Evolutionary conservation across 352 stramenopile genomes (phyloP), one percentile per base, ranked within the genome.

Genomic region (Phytophthora megakarya): DNA sequence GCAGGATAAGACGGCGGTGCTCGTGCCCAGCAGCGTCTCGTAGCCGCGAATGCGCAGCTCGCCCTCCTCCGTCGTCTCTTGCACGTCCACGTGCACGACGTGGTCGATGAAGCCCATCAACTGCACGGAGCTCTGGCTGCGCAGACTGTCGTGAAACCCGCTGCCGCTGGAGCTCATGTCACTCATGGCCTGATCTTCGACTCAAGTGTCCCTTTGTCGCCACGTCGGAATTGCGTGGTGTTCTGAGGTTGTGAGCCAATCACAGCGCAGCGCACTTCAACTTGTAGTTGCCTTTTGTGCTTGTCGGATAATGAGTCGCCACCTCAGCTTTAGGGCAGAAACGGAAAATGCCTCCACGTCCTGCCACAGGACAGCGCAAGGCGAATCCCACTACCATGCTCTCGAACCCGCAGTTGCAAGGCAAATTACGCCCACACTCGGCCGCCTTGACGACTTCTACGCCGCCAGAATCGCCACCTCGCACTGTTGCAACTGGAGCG

Each of bases 121-220:
- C 60, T 94, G 84, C 65, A 96, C 82, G 1, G 85, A 92, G 73
- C 81, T 92, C 60, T 90, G 86, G 45, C 84, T 93, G 54, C 85
- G 85, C 48, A 79, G 62, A 22, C 40, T 67, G 40, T 65, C 58
- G 33, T 54, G 32, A 33, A 78, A 68, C 23, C 45, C 52, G 2
- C 30, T 47, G 50, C 18, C 22, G 4, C 23, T 39, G 42, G 6
- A 21, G 50, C 37, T 59, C 46, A 69, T 68, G 3, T n/a, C 40
- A 7, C 9, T n/a, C 5, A 5, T 16, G 48, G 21, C n/a, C 21
- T 3, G 13, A 43, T 63, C 54, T 55, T 49, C 25, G 25, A 49
- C 44, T 63, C 22, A 15, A 21, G 26, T 60, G 43, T 32, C 45
- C 46, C 46, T 50, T 58, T 43, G 32, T 57, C n/a, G 45, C n/a